Conservation (phyloP, 208 protist genomes). For the Wallacemonas sp. region DNA sequence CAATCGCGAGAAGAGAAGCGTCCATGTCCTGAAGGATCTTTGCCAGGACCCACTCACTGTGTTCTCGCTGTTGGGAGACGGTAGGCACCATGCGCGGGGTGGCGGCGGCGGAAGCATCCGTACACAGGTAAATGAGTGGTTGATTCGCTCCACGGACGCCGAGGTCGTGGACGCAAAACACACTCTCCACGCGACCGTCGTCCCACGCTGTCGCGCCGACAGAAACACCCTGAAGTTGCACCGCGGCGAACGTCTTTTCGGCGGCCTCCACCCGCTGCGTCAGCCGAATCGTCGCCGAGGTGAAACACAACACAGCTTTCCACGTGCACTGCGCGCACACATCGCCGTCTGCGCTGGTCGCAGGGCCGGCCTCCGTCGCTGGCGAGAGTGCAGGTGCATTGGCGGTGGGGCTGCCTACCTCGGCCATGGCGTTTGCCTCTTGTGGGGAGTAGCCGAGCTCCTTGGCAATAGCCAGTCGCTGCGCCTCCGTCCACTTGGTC, state of each 20-base stretch:
- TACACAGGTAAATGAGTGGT: neutral
- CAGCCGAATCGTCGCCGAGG: neutral
- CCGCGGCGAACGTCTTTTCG: neutral
- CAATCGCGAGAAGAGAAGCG: neutral
- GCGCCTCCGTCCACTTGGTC: conserved; percentile 47
- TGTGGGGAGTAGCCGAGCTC: conserved; percentile 59
- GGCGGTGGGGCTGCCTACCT: conserved; percentile 7
- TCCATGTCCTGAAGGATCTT: neutral
- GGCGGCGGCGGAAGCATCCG: neutral
- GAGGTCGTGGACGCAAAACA: conserved; percentile 8
- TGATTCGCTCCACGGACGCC: neutral
- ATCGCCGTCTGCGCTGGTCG: too few relatives aligned
- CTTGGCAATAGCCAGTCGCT: conserved; percentile 60
- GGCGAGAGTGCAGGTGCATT: too few relatives aligned
- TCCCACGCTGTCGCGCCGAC: neutral
- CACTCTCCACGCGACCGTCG: neutral
- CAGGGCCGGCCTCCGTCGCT: too few relatives aligned
- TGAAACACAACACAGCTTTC: neutral
- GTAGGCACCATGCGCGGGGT: neutral
- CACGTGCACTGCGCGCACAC: neutral
- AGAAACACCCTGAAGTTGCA: neutral
- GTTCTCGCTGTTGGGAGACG: neutral
- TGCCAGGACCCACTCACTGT: neutral
- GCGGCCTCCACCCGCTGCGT: neutral
- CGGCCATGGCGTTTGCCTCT: conserved; percentile 37